Conservation (phyloP, 2,329 filamentous ascomycete species). For the Chaetomium sp. region DNA sequence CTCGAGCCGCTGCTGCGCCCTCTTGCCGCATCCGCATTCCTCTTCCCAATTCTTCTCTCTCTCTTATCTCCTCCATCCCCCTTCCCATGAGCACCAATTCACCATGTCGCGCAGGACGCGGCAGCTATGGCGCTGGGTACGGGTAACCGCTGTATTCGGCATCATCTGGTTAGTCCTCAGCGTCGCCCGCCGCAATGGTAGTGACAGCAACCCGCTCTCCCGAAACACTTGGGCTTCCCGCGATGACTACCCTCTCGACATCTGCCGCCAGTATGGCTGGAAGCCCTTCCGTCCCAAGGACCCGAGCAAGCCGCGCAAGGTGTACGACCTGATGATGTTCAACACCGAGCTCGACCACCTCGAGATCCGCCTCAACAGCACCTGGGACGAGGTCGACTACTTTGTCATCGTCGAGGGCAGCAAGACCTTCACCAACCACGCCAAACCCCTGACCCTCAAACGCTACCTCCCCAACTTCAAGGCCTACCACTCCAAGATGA, state of each 20-base stretch:
- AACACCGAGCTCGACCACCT: slow-evolving; percentile 67
- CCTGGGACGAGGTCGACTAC: slow-evolving; percentile 62
- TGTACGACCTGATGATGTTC: slow-evolving; percentile 65
- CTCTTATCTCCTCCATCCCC: too few species aligned
- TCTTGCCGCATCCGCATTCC: not conserved
- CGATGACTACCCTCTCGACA: not conserved
- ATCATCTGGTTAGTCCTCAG: slow-evolving; percentile 25
- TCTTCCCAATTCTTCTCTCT: not conserved
- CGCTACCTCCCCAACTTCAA: slow-evolving; percentile 56
- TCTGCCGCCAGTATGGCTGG: slow-evolving; percentile 47
- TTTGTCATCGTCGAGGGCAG: slow-evolving; percentile 64
- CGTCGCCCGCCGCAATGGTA: not conserved
- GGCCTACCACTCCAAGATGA: slow-evolving; percentile 61
- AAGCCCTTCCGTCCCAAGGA: slow-evolving; percentile 37
- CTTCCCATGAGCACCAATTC: slow-evolving; percentile 6
- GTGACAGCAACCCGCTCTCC: not conserved
- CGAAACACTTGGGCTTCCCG: not conserved
- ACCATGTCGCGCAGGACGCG: slow-evolving; percentile 16
- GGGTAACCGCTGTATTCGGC: slow-evolving; percentile 18
- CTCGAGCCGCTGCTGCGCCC: not conserved
- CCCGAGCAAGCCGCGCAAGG: slow-evolving; percentile 46
- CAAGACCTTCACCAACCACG: slow-evolving; percentile 58
- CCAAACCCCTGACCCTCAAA: slow-evolving; percentile 57
- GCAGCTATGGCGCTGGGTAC: slow-evolving; percentile 25
- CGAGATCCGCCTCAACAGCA: slow-evolving; percentile 62